Percentiles rank a stretch among this genome's conserved stretches.
These are phyloP conservation scores for Suillus alpinus DNA, from an alignment of 768 basidiomycete species.

Conservation along the genomic window DNA sequence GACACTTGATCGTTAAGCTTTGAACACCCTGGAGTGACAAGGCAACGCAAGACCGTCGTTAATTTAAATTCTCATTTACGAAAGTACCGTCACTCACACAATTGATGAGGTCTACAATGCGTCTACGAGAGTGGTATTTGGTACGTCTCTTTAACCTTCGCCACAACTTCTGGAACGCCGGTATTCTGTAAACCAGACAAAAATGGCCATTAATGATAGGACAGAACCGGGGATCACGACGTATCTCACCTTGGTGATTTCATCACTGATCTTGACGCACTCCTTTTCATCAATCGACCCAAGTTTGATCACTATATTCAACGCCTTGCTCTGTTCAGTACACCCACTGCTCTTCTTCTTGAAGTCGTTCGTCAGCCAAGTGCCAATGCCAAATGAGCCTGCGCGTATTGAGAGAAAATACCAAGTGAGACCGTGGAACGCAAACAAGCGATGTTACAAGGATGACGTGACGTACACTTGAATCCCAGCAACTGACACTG, in stretches of 20 bases:
- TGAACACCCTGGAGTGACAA: neutral
- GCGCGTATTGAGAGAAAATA: constrained; percentile 1
- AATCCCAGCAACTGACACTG: constrained; percentile 77
- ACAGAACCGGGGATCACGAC: neutral
- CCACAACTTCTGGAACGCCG: constrained; percentile 52
- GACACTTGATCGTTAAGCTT: neutral
- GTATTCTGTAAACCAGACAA: constrained; percentile 49
- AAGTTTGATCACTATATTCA: constrained; percentile 97
- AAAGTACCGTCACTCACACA: constrained; percentile 9
- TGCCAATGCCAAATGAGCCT: constrained; percentile 95
- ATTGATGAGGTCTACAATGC: neutral
- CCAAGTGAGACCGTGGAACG: constrained; percentile 1
- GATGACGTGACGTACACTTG: constrained; percentile 36
- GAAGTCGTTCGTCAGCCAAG: constrained; percentile 91
- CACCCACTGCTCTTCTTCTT: constrained; percentile 38
- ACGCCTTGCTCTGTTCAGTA: constrained; percentile 66
- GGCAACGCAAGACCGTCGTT: constrained; percentile 2
- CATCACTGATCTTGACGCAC: constrained; percentile 94
- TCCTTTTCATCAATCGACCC: constrained; percentile 66
- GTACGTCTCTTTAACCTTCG: neutral
- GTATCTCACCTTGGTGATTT: constrained; percentile 66
- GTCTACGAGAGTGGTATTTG: neutral
- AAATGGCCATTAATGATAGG: neutral
- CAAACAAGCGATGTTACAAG: neutral
- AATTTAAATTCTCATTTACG: constrained; percentile 44